Percentiles rank a stretch among this genome's conserved stretches.
Conservation (phyloP, 2,329 filamentous ascomycete genomes). For the Kalaharituber pfeilii region DNA sequence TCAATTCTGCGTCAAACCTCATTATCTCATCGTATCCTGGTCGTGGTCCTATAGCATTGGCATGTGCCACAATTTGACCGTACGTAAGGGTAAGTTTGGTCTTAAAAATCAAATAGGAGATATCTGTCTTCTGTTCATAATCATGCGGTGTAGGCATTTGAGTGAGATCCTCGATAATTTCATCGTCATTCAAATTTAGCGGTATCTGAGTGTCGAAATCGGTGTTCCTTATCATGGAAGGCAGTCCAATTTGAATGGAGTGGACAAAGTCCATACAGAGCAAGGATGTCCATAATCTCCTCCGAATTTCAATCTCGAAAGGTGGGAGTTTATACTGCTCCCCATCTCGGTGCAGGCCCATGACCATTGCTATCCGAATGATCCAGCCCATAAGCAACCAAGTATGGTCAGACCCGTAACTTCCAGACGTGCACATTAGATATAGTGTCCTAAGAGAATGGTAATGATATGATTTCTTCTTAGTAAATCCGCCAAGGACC, state of each 20-base stretch:
- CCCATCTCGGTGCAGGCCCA: conserved; percentile 59
- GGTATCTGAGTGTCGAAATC: conserved; percentile 62
- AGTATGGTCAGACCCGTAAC: conserved; percentile 23
- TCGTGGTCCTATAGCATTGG: conserved; percentile 28
- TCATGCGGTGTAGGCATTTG: conserved; percentile 50
- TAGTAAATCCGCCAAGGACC: conserved; percentile 58
- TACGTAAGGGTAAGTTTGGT: conserved; percentile 49
- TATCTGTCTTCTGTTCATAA: conserved; percentile 52
- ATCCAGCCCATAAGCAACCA: conserved; percentile 39
- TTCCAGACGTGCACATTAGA: conserved; percentile 16
- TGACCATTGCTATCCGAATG: conserved; percentile 37
- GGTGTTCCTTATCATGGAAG: conserved; percentile 50
- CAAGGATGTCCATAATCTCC: conserved; percentile 51
- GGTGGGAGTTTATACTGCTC: conserved; percentile 54
- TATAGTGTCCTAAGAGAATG: conserved; percentile 22
- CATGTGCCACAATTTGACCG: conserved; percentile 52
- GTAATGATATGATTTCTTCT: conserved; percentile 24
- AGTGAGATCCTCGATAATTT: conserved; percentile 53
- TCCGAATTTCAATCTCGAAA: conserved; percentile 60
- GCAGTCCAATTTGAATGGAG: conserved; percentile 49
- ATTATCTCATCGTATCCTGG: conserved; percentile 46
- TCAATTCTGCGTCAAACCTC: conserved; percentile 42
- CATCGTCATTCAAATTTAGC: conserved; percentile 65
- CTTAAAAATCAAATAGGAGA: conserved; percentile 65
- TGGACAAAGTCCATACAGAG: conserved; percentile 59